Percentiles rank a stretch among this genome's conserved stretches.
Evolutionary conservation across 1,284 basidiomycete species (phyloP).

Genomic region (Malassezia equina): DNA sequence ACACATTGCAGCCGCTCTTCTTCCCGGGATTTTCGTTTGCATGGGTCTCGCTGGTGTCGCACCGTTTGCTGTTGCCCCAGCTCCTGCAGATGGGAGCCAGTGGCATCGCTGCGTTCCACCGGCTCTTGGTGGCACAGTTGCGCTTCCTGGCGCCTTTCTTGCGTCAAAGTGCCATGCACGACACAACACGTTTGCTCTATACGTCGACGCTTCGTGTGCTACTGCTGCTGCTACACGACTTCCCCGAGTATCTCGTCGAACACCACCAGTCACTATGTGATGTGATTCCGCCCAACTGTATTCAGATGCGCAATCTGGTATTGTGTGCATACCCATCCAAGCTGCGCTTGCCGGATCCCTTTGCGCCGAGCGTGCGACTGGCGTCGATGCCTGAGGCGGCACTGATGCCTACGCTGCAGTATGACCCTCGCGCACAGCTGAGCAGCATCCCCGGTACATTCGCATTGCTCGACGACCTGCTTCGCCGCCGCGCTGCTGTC

Average conservation of each 20-base stretch:
- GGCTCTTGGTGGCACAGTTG: constrained; percentile 79
- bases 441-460: constrained; percentile 54
- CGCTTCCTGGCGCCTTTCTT: constrained; percentile 89
- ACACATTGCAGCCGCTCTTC: constrained; percentile 87
- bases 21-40: constrained; percentile 98
- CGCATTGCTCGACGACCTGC: constrained; percentile 20
- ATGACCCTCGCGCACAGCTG: constrained; percentile 74
- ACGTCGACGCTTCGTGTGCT: constrained; percentile 82
- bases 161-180: constrained; percentile 66
- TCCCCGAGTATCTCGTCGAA: constrained; percentile 93
- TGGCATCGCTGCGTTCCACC: constrained; percentile 92
- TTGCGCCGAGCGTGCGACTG: constrained; percentile 51
- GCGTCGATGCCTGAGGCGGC: constrained; percentile 73
- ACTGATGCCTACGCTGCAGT: constrained; percentile 74
- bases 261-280: constrained; percentile 94
- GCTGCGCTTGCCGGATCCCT: constrained; percentile 74
- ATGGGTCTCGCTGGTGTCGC: constrained; percentile 92
- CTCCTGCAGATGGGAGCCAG: constrained; percentile 57
- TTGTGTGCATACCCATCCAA: constrained; percentile 84
- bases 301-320: constrained; percentile 92
- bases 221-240: constrained; percentile 91
- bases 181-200: constrained; percentile 79
- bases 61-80: constrained; percentile 94
- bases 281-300: constrained; percentile 78
- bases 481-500: constrained; percentile 17